These are phyloP conservation scores for Starmera amethionina DNA, from an alignment of 805 yeast genomes.

Conservation along the genomic window DNA sequence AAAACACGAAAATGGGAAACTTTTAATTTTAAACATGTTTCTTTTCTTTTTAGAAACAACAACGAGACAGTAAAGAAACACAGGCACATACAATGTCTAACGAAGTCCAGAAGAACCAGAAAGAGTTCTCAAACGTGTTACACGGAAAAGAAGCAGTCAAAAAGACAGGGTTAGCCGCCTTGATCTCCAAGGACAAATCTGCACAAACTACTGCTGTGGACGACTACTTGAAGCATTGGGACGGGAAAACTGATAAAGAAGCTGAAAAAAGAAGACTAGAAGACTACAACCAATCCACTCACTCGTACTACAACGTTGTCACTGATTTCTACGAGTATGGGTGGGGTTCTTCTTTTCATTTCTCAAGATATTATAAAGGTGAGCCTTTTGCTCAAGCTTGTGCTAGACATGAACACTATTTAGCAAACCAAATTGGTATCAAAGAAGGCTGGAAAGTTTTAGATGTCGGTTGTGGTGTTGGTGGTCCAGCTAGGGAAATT, in stretches of 20 bases:
- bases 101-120: conserved; percentile 28
- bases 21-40: too few relatives aligned
- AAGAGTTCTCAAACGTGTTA: conserved; percentile 69
- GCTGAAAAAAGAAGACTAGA: conserved; percentile 66
- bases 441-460: conserved; percentile 75
- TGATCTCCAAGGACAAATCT: conserved; percentile 62
- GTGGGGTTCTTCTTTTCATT: conserved; percentile 98
- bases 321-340: conserved; percentile 99
- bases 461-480: conserved; percentile 99
- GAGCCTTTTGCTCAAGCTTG: conserved; percentile 91
- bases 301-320: conserved; percentile 92
- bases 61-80: too few relatives aligned
- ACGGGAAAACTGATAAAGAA: conserved; percentile 68
- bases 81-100: too few relatives aligned
- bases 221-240: conserved; percentile 96
- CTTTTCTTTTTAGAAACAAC: too few relatives aligned
- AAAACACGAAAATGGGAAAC: too few relatives aligned
- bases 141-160: conserved; percentile 69
- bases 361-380: conserved; percentile 86
- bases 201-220: conserved; percentile 79
- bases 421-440: conserved; percentile 81
- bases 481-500: conserved; percentile 98
- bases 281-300: conserved; percentile 86
- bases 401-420: conserved; percentile 94
- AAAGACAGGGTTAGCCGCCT: conserved; percentile 66